Evolutionary conservation across 108 stramenopile genomes (phyloP).

Genomic region (Seminavis robusta): DNA sequence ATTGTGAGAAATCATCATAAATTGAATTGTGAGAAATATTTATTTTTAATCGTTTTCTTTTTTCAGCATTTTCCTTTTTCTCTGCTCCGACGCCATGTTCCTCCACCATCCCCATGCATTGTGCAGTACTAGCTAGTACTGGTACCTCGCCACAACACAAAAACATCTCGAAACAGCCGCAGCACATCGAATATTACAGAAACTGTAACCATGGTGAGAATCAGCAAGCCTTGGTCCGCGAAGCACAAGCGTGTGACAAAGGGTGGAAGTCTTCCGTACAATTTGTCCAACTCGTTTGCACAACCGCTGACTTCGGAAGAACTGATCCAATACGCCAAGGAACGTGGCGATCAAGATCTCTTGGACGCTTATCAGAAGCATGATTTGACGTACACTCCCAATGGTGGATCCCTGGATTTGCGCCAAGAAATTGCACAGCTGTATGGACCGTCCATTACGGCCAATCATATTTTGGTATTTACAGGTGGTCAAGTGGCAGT

Average conservation of each 20-base stretch:
- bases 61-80: too few species aligned
- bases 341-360: conserved; percentile 30
- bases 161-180: too few species aligned
- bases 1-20: too few species aligned
- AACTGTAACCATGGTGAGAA: conserved; percentile 6
- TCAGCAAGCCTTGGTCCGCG: conserved; percentile 52
- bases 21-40: too few species aligned
- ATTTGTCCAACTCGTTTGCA: conserved; percentile 78
- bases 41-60: too few species aligned
- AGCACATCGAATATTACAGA: too few species aligned
- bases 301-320: conserved; percentile 56
- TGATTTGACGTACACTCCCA: conserved; percentile 59
- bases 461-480: conserved; percentile 65
- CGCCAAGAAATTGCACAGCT: conserved; percentile 58
- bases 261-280: conserved; percentile 42
- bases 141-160: too few species aligned
- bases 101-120: too few species aligned
- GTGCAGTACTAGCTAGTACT: too few species aligned
- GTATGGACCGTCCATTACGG: conserved; percentile 35
- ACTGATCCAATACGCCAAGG: conserved; percentile 36
- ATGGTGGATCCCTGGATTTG: conserved; percentile 69
- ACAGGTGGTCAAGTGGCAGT: conserved; percentile 78
- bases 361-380: conserved; percentile 52
- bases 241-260: conserved; percentile 66
- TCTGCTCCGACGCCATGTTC: too few species aligned